A percentile compares a stretch with the other conserved stretches of the same genome.
phyloP scores from a whole-genome alignment of 2,329 filamentous ascomycete genomes.

The Mycogone perniciosa region DNA sequence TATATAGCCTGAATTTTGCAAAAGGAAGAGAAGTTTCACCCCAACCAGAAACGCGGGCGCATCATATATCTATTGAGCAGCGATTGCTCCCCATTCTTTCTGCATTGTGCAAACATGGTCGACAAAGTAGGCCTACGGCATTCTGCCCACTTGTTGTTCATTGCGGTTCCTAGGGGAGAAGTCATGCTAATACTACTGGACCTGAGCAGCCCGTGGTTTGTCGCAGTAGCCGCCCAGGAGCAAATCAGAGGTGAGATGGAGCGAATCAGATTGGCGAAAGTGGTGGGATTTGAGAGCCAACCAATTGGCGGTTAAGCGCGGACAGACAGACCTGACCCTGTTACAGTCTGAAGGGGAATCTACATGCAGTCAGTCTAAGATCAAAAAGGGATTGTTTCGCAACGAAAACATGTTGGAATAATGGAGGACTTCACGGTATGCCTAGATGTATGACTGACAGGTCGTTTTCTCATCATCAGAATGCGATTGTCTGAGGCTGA shows the following conservation, averaged over 20 bases:
- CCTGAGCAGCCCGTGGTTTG: not conserved
- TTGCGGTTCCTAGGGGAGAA: not conserved
- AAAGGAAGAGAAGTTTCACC: not conserved
- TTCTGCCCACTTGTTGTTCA: not conserved
- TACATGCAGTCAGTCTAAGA: no score
- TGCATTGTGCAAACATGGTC: not conserved
- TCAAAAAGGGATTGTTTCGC: no score
- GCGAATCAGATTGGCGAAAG: not conserved
- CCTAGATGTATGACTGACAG: no score
- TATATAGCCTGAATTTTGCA: not conserved
- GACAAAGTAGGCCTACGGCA: not conserved
- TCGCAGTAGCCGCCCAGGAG: conserved; percentile 9
- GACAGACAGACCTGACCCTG: not conserved
- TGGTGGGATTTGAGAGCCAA: not conserved
- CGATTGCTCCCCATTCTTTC: no score
- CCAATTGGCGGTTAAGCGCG: not conserved
- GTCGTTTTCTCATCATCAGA: no score
- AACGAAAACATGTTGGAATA: no score
- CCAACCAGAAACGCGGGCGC: no score
- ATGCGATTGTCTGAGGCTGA: no score
- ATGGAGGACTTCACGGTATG: no score
- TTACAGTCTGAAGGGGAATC: no score
- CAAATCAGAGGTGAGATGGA: not conserved
- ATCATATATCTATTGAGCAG: not conserved
- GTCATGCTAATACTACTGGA: conserved; percentile 1